A percentile compares a stretch with the other conserved stretches of the same genome.
These are phyloP conservation scores for Astragalus glycyphyllos DNA, from an alignment of 306 rosid species.

Conservation along the genomic window DNA sequence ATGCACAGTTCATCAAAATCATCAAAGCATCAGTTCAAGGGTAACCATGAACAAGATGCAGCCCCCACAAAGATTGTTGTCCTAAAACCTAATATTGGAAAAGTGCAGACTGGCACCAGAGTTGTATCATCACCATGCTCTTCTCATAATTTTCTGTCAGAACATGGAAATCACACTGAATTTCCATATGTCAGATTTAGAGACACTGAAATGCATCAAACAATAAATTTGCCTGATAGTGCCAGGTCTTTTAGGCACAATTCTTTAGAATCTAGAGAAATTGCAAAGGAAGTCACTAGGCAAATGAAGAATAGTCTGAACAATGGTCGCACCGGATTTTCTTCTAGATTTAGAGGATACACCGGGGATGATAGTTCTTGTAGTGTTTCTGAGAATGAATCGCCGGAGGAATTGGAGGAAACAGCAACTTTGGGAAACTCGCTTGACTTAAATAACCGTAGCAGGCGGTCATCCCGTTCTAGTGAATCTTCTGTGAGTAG, in stretches of 20 bases:
- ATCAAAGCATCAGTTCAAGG: constrained; percentile 53
- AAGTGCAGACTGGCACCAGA: constrained; percentile 55
- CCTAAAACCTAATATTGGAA: constrained; percentile 87
- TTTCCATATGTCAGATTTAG: constrained; percentile 50
- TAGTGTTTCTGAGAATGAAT: constrained; percentile 72
- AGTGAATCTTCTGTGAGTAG: constrained; percentile 75
- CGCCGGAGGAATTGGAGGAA: constrained; percentile 61
- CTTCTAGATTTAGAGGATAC: constrained; percentile 64
- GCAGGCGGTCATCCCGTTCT: constrained; percentile 61
- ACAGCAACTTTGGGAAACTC: constrained; percentile 53
- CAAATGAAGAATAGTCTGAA: constrained; percentile 67
- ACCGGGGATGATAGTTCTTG: constrained; percentile 72
- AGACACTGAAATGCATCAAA: constrained; percentile 53
- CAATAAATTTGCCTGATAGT: constrained; percentile 47
- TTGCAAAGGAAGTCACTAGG: constrained; percentile 80
- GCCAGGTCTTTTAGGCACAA: constrained; percentile 57
- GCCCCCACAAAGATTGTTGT: constrained; percentile 86
- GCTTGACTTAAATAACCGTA: constrained; percentile 47
- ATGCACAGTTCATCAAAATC: constrained; percentile 53
- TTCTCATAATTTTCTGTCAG: constrained; percentile 56
- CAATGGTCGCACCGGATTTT: constrained; percentile 44
- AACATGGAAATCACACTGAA: constrained; percentile 57
- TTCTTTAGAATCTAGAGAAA: constrained; percentile 76
- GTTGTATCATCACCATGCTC: constrained; percentile 64
- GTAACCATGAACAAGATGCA: constrained; percentile 50